Evolutionary conservation across 108 stramenopile species (phyloP).

Genomic region (Mediolabrus comicus): DNA sequence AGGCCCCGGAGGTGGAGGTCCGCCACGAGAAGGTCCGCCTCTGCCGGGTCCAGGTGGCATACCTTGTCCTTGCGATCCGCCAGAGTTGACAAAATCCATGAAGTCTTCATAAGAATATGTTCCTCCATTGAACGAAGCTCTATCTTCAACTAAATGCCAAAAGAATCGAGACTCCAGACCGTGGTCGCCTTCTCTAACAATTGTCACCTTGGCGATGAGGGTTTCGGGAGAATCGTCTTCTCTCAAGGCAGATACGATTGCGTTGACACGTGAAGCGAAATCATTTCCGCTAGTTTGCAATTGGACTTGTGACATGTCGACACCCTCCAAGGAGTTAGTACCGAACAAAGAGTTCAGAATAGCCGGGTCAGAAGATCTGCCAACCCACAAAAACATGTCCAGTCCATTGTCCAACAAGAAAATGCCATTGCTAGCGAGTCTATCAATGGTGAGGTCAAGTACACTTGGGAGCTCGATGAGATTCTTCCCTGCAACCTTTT

Average conservation of each 20-base stretch:
- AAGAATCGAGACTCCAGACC: slow-evolving; percentile 87
- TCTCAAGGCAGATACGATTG: slow-evolving; percentile 82
- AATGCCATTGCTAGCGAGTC: slow-evolving; percentile 81
- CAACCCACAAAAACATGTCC: slow-evolving; percentile 96
- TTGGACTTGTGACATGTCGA: slow-evolving; percentile 65
- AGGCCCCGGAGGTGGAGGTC: not conserved
- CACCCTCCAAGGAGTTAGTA: slow-evolving; percentile 75
- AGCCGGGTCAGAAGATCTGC: slow-evolving; percentile 76
- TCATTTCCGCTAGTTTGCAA: slow-evolving; percentile 68
- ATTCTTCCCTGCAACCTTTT: slow-evolving; percentile 63
- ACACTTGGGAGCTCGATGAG: slow-evolving; percentile 75
- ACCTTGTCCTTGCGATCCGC: slow-evolving; percentile 26
- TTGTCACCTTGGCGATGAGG: slow-evolving; percentile 65
- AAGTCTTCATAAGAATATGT: slow-evolving; percentile 91
- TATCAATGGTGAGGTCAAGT: slow-evolving; percentile 80
- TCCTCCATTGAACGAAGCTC: slow-evolving; percentile 92
- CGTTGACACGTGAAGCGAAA: slow-evolving; percentile 70
- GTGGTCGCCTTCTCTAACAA: slow-evolving; percentile 92
- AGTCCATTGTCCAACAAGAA: slow-evolving; percentile 92
- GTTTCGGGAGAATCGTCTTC: slow-evolving; percentile 63
- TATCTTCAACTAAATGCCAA: slow-evolving; percentile 95
- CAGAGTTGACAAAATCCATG: slow-evolving; percentile 68
- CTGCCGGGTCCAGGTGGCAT: slow-evolving; percentile 6
- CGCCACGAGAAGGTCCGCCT: not conserved
- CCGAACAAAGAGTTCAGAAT: slow-evolving; percentile 88